These are phyloP conservation scores for Jacaranda copaia DNA, from an alignment of 257 asterid genomes.

Conservation along the genomic window DNA sequence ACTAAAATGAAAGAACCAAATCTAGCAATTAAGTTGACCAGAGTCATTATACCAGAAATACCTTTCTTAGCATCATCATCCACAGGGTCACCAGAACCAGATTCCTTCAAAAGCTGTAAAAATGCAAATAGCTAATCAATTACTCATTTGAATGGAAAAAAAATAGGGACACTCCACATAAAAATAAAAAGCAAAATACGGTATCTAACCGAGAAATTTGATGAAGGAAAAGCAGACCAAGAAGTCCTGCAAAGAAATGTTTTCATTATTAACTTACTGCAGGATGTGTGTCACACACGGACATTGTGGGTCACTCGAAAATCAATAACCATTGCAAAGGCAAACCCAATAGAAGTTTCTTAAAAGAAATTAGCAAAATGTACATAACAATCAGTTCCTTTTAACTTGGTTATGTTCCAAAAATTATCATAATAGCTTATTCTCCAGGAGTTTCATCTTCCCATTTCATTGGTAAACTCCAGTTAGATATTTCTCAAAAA, in stretches of 20 bases:
- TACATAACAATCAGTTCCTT: no score
- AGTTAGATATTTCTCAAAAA: neutral
- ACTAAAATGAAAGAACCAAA: neutral
- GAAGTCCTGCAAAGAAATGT: slow-evolving; percentile 65
- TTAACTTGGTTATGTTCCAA: slow-evolving; percentile 3
- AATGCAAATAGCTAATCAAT: slow-evolving; percentile 20
- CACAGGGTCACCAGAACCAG: slow-evolving; percentile 51
- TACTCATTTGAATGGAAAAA: neutral
- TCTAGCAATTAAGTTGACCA: slow-evolving; percentile 21
- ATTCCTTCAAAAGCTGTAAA: slow-evolving; percentile 48
- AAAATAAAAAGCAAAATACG: slow-evolving; percentile 21
- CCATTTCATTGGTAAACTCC: neutral
- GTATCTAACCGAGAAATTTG: slow-evolving; percentile 61
- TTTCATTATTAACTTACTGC: slow-evolving; percentile 25
- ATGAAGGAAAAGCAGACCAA: slow-evolving; percentile 72
- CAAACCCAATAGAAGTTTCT: neutral
- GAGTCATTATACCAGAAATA: slow-evolving; percentile 35
- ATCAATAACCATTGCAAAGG: slow-evolving; percentile 20
- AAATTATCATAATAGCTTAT: slow-evolving; percentile 7
- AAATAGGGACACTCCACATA: neutral
- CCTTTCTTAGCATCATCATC: slow-evolving; percentile 60
- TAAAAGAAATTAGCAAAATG: no score
- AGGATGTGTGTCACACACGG: slow-evolving; percentile 10
- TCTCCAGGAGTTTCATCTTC: slow-evolving; percentile 13
- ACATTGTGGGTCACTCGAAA: slow-evolving; percentile 21